Evolutionary conservation across 1,284 basidiomycete species (phyloP).

Genomic region (Trichosporon sp.): DNA sequence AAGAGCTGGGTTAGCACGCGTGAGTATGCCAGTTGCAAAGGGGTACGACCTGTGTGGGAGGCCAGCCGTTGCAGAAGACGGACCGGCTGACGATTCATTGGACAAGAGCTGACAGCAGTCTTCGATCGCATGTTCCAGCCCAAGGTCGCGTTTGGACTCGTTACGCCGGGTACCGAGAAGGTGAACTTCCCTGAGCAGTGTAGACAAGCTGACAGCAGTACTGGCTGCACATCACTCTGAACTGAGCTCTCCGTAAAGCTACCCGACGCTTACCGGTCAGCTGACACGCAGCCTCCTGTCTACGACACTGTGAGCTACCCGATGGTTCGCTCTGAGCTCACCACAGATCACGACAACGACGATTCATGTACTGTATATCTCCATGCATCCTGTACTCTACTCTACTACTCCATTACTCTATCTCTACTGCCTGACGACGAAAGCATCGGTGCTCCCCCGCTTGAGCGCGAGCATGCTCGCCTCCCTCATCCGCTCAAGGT

Average conservation of each 20-base stretch:
- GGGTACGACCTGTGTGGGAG: too few relatives aligned
- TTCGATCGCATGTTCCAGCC: constrained; percentile 83
- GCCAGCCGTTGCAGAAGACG: too few relatives aligned
- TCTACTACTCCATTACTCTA: not conserved
- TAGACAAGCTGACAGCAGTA: constrained; percentile 36
- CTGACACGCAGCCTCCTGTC: not conserved
- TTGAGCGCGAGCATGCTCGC: constrained; percentile 72
- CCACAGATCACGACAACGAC: not conserved
- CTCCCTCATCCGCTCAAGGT: constrained; percentile 69
- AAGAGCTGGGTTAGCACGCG: constrained; percentile 80
- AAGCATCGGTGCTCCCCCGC: constrained; percentile 71
- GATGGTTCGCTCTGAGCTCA: not conserved
- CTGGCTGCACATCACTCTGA: constrained; percentile 42
- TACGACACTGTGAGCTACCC: too few relatives aligned
- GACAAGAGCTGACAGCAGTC: constrained; percentile 59
- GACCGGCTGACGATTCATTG: too few relatives aligned
- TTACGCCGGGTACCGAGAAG: constrained; percentile 51
- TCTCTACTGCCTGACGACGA: constrained; percentile 57
- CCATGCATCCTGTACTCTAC: constrained; percentile 13
- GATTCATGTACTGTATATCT: constrained; percentile 12
- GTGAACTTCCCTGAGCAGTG: constrained; percentile 30
- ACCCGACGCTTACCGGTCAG: not conserved
- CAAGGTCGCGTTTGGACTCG: constrained; percentile 39
- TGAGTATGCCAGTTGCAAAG: constrained; percentile 56
- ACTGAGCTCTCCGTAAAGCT: not conserved